Conservation (phyloP, 2,329 filamentous ascomycete species). For the Trichoderma sp. region DNA sequence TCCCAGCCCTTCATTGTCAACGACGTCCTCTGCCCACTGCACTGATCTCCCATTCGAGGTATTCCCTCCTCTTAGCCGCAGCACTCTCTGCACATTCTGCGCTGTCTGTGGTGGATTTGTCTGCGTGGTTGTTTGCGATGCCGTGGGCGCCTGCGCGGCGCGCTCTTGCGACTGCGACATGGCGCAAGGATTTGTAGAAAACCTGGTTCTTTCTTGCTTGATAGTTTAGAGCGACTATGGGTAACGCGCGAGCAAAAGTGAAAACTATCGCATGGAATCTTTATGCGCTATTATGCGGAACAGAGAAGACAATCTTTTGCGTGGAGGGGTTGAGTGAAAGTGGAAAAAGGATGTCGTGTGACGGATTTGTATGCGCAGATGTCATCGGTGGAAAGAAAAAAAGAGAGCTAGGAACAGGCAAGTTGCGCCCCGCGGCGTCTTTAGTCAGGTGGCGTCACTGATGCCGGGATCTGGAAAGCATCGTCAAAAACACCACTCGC, state of each 20-base stretch:
- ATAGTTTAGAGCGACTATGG: neutral
- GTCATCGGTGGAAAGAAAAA: constrained; percentile 10
- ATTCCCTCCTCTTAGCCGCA: constrained; percentile 58
- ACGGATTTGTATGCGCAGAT: neutral
- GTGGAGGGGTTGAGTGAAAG: neutral
- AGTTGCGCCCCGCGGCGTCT: constrained; percentile 13
- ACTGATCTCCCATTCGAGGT: constrained; percentile 63
- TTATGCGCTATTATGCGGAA: neutral
- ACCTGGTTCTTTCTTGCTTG: neutral
- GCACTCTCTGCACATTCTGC: constrained; percentile 44
- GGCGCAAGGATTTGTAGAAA: neutral
- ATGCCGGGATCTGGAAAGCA: neutral
- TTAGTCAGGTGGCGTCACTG: constrained; percentile 26
- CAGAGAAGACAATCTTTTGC: neutral
- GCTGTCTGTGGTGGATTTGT: constrained; percentile 37
- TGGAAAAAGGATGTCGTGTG: neutral
- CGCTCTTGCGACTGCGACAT: constrained; percentile 42
- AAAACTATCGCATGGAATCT: neutral
- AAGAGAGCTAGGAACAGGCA: constrained; percentile 20
- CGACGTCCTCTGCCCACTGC: constrained; percentile 88
- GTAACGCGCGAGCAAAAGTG: neutral
- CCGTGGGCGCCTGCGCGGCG: constrained; percentile 37
- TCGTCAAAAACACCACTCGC: neutral
- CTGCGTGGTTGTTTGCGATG: constrained; percentile 43
- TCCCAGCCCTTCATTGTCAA: constrained; percentile 94